A percentile compares a stretch with the other conserved stretches of the same genome.
phyloP scores from a whole-genome alignment of 352 stramenopile species.

The Globisporangium viniferum region DNA sequence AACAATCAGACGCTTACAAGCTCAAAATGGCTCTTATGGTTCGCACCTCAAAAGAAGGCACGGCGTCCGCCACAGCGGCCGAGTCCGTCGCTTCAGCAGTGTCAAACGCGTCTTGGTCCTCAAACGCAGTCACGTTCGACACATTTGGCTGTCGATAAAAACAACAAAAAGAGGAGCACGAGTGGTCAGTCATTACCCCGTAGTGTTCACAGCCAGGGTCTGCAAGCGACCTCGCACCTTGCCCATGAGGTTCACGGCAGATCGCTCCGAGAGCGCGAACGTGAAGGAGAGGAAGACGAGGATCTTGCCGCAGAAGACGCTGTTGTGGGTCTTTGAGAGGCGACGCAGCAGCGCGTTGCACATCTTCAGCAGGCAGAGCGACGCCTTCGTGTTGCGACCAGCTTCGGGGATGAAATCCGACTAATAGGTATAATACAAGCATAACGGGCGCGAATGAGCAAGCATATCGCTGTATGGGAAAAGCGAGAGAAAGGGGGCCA shows the following conservation, averaged over 20 bases:
- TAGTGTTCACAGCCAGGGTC: not conserved
- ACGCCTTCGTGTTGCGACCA: constrained; percentile 73
- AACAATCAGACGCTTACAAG: not conserved
- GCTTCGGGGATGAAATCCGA: constrained; percentile 61
- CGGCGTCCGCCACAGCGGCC: constrained; percentile 26
- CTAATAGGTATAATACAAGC: constrained; percentile 15
- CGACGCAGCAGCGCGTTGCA: constrained; percentile 83
- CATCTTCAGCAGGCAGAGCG: constrained; percentile 74
- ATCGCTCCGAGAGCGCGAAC: constrained; percentile 82
- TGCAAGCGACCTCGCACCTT: constrained; percentile 30
- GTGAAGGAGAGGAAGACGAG: constrained; percentile 85
- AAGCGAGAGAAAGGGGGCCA: not conserved
- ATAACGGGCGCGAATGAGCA: not conserved
- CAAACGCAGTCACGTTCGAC: constrained; percentile 74
- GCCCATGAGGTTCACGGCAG: constrained; percentile 76
- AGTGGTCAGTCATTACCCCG: not conserved
- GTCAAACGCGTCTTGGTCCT: constrained; percentile 78
- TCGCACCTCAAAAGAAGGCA: constrained; percentile 29
- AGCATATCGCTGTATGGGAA: not conserved
- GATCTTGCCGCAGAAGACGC: constrained; percentile 87
- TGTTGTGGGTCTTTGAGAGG: constrained; percentile 88
- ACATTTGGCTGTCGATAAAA: constrained; percentile 47
- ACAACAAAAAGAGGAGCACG: not conserved
- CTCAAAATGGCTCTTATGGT: not conserved
- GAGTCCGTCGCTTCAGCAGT: constrained; percentile 51